Conservation (phyloP, 768 basidiomycete genomes). For the Suillus plorans region DNA sequence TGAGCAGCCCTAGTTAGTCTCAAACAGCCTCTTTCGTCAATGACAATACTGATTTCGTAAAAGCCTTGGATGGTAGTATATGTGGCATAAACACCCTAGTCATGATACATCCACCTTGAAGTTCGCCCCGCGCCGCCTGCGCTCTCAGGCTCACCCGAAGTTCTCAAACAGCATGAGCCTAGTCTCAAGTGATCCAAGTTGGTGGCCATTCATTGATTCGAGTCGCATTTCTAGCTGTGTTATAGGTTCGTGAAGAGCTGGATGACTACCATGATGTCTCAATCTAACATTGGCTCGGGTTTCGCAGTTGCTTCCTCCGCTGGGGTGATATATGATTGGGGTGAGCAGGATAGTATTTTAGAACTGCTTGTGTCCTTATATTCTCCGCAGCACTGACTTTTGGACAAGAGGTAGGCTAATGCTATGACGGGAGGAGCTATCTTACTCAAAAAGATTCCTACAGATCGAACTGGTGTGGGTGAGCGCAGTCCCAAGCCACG, state of each 20-base stretch:
- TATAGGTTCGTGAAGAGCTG: neutral
- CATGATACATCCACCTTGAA: neutral
- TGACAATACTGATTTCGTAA: no score
- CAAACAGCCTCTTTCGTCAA: no score
- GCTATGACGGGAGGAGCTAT: neutral
- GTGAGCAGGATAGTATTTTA: neutral
- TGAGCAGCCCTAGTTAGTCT: no score
- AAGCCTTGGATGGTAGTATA: neutral
- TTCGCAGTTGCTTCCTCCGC: neutral
- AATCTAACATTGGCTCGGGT: neutral
- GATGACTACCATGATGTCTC: neutral
- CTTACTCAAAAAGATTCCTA: neutral
- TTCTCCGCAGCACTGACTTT: neutral
- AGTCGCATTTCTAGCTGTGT: neutral
- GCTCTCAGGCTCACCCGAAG: neutral
- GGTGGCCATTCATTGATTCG: neutral
- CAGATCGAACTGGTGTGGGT: neutral
- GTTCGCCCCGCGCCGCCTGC: neutral
- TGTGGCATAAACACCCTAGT: neutral
- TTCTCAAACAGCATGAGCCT: neutral
- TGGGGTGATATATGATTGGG: neutral
- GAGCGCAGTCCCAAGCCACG: neutral
- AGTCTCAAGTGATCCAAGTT: neutral
- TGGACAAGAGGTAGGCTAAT: neutral
- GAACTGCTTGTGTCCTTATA: neutral